Evolutionary conservation across 805 yeast species (phyloP), one percentile per base, ranked within the genome.

Genomic region (Barnettozyma botsteinii): DNA sequence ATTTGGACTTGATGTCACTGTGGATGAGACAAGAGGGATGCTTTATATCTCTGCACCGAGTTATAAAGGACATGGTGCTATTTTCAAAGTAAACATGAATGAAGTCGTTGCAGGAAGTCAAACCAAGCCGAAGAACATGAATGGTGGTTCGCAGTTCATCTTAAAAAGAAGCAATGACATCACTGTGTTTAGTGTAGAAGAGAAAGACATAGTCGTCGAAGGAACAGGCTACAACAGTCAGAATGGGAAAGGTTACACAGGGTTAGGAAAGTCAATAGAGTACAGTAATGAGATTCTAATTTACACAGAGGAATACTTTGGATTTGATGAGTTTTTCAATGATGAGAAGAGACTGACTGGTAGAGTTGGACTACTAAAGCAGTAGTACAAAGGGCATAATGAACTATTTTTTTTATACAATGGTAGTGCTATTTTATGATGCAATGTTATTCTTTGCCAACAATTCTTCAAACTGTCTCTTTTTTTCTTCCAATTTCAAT

Each of bases 11-110:
- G 46, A 25, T 2, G 39, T 37, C 22, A 37, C 27, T 1, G 38
- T 46, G 18, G 46, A 47, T 13, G 46, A 49, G 6, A 14, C 17
- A 7, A 42, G 46, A 9, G 46, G 49, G 7, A 21, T 15, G 5
- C 49, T 73, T 18, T 59, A 58, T 36, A 49, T 72, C 3, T 61
- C 75, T 0, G 66, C 77, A 0, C 72, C 75, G 1, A 73, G 72
- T 3, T 54, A 55, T 40, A 79, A 78, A 1, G 81, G 79, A 1
- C 37, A 23, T 25, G 56, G 56, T 21, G 69, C 70, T 0, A 57
- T 79, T 4, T 78, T 77, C 70, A 48, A 51, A 26, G 40, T 73
- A 1, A 40, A 57, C 3, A 41, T 70, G 37, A 27, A 30, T 35
- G 49, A 46, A 17, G 30, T 53, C 13, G 29, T 43, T 18, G 23